Evolutionary conservation across 768 basidiomycete genomes (phyloP).

Genomic region (Lactarius pseudohatsudake): DNA sequence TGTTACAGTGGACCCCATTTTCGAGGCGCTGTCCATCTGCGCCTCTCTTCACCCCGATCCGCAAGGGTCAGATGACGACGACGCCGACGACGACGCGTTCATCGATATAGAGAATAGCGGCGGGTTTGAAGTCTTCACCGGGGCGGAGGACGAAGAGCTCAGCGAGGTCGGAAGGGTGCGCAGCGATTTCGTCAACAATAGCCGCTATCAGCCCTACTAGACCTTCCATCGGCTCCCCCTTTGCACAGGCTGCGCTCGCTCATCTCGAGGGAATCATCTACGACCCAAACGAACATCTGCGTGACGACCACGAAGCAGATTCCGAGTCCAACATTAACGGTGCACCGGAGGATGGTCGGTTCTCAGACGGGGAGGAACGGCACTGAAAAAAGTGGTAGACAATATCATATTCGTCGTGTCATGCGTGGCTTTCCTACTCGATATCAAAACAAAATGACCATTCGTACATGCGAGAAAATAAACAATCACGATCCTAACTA

Average conservation of each 20-base stretch:
- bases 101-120: constrained; percentile 40
- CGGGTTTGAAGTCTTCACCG: constrained; percentile 53
- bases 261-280: constrained; percentile 82
- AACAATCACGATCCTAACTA: neutral
- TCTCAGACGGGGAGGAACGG: constrained; percentile 26
- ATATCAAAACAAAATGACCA: neutral
- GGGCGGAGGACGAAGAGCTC: constrained; percentile 67
- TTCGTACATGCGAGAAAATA: constrained; percentile 1
- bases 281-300: constrained; percentile 43
- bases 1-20: constrained; percentile 72
- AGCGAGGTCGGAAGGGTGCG: constrained; percentile 92
- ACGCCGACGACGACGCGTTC: constrained; percentile 50
- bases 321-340: constrained; percentile 25
- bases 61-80: constrained; percentile 44
- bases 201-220: constrained; percentile 87
- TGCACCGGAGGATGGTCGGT: constrained; percentile 27
- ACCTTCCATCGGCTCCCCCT: constrained; percentile 34
- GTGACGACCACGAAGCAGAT: constrained; percentile 9
- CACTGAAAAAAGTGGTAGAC: constrained; percentile 14
- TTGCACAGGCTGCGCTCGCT: constrained; percentile 71
- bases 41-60: constrained; percentile 83
- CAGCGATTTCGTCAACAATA: constrained; percentile 78
- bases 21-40: constrained; percentile 82
- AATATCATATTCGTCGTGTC: constrained; percentile 12
- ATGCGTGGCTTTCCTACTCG: neutral